Conservation (phyloP, 176 grass and related monocot genomes). For the Tillandsia leiboldiana region DNA sequence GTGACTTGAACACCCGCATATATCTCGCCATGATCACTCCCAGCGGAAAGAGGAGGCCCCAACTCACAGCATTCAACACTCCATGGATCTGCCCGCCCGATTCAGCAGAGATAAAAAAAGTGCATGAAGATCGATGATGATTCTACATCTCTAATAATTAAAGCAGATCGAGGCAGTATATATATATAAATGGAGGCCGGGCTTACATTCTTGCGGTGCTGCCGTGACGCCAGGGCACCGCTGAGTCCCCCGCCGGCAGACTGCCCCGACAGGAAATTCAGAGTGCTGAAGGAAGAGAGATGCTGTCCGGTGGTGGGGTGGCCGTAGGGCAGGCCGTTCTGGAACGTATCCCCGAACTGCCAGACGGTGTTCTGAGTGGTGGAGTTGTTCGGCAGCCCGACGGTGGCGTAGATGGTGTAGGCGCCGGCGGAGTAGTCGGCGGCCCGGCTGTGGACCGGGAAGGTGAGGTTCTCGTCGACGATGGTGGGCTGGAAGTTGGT, state of each 20-base stretch:
- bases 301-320: constrained; percentile 13
- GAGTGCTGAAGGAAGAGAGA: constrained; percentile 4
- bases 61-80: constrained; percentile 68
- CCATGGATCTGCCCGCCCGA: constrained; percentile 51
- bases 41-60: constrained; percentile 70
- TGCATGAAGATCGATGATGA: too few species aligned
- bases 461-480: constrained; percentile 19
- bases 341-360: constrained; percentile 21
- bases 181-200: neutral
- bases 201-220: constrained; percentile 18
- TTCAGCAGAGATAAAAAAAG: too few species aligned
- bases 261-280: constrained; percentile 27
- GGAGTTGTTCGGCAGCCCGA: constrained; percentile 27
- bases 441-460: constrained; percentile 9
- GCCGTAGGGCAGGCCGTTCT: neutral
- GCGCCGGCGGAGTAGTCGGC: constrained; percentile 22
- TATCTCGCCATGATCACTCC: constrained; percentile 67
- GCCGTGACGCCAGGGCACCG: neutral
- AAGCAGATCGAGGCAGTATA: neutral
- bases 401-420: constrained; percentile 36
- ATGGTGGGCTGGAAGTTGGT: neutral
- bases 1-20: constrained; percentile 61
- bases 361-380: constrained; percentile 37
- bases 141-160: neutral
- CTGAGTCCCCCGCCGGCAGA: neutral